Conservation (phyloP, 495 filamentous ascomycete species). For the Aspergillus kassunensis region DNA sequence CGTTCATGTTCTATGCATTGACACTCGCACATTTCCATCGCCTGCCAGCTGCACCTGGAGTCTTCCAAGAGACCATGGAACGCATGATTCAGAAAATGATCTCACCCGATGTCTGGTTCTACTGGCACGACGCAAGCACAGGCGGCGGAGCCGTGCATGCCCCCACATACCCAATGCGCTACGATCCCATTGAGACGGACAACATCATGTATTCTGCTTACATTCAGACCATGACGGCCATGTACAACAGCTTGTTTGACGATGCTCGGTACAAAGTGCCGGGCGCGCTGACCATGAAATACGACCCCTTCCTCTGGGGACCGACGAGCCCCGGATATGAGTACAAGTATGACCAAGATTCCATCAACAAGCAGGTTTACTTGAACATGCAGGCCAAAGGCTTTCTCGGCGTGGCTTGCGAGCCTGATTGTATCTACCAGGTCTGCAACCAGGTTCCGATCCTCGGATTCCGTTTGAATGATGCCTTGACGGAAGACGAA, state of each 20-base stretch:
- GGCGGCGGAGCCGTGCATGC: background rate
- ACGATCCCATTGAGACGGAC: background rate
- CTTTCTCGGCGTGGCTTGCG: background rate
- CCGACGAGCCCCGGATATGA: background rate
- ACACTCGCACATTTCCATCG: background rate
- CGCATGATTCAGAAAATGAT: constrained; percentile 1
- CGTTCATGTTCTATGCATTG: constrained; percentile 2
- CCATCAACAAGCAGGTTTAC: background rate
- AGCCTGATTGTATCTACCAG: constrained; percentile 7
- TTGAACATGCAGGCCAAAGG: constrained; percentile 1
- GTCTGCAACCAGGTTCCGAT: constrained; percentile 8
- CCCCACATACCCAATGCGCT: background rate
- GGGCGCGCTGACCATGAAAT: constrained; percentile 1
- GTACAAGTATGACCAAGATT: background rate
- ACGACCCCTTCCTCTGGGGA: background rate
- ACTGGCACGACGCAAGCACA: constrained; percentile 5
- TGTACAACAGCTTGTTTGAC: constrained; percentile 5
- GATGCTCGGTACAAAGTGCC: constrained; percentile 2
- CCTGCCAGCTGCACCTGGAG: background rate
- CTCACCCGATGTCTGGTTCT: constrained; percentile 4
- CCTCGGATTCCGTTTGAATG: constrained; percentile 6
- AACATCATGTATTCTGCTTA: constrained; percentile 8
- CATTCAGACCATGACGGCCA: background rate
- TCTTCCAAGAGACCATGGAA: constrained; percentile 1
- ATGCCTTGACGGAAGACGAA: background rate